Evolutionary conservation across 805 yeast species (phyloP).

Genomic region (Myxozyma neotropica): DNA sequence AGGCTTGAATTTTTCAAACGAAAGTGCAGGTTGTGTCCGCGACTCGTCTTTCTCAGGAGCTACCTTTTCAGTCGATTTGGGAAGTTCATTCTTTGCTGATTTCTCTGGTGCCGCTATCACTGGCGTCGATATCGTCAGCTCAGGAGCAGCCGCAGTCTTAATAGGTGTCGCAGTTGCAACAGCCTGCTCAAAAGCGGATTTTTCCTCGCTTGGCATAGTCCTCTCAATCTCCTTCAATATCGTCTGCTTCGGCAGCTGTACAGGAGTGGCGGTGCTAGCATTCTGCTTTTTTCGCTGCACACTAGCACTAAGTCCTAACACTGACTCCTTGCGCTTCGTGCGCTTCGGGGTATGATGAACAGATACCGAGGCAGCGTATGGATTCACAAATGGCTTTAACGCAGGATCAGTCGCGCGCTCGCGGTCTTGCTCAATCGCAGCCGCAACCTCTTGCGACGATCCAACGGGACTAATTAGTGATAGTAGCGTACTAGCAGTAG

Average conservation of each 20-base stretch:
- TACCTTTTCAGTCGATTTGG: not conserved
- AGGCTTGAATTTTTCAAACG: conserved; percentile 26
- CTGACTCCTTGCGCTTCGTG: conserved; percentile 12
- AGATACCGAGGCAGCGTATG: conserved; percentile 44
- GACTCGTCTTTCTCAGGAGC: not conserved
- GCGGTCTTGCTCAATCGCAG: conserved; percentile 20
- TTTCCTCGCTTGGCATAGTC: conserved; percentile 26
- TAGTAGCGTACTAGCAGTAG: conserved; percentile 54
- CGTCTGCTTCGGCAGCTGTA: conserved; percentile 2
- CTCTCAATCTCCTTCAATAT: conserved; percentile 26
- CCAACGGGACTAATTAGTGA: conserved; percentile 47
- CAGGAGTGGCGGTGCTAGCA: not conserved
- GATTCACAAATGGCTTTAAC: conserved; percentile 46
- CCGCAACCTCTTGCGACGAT: conserved; percentile 34
- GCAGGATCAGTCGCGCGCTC: conserved; percentile 32
- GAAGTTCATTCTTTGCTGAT: not conserved
- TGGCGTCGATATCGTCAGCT: not conserved
- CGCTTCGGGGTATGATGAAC: conserved; percentile 9
- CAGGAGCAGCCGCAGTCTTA: not conserved
- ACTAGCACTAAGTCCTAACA: conserved; percentile 8
- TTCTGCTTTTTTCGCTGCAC: conserved; percentile 1
- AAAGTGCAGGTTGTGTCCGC: not conserved
- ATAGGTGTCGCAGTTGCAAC: conserved; percentile 29
- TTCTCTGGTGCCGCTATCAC: not conserved
- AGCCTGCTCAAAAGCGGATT: conserved; percentile 17